Evolutionary conservation across 2,329 filamentous ascomycete genomes (phyloP).

Genomic region (Fusarium chlamydosporum): DNA sequence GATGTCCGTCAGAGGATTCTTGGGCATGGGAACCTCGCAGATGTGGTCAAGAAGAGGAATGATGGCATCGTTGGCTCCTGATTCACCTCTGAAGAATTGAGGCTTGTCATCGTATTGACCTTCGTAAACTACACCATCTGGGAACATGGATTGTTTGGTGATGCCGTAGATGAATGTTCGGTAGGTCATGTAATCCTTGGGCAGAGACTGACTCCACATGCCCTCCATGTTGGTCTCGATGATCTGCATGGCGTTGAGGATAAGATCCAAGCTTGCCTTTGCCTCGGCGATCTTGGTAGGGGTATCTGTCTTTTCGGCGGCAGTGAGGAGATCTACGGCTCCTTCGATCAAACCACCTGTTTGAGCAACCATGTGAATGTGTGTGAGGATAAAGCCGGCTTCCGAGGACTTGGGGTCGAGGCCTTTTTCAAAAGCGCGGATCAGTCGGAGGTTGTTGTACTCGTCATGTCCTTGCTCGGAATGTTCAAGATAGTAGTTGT

Average conservation of each 20-base stretch:
- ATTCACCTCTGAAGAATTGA: conserved; percentile 89
- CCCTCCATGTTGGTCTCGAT: conserved; percentile 87
- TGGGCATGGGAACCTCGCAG: conserved; percentile 87
- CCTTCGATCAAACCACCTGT: conserved; percentile 83
- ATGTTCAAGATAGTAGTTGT: conserved; percentile 74
- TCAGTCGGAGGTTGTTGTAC: conserved; percentile 80
- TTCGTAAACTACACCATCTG: conserved; percentile 89
- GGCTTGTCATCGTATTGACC: conserved; percentile 79
- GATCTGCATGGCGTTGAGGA: conserved; percentile 71
- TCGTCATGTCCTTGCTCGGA: conserved; percentile 69
- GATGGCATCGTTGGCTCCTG: conserved; percentile 94
- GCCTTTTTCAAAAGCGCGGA: conserved; percentile 92
- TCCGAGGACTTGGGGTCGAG: conserved; percentile 90
- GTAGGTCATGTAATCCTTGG: conserved; percentile 87
- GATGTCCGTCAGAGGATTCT: conserved; percentile 89
- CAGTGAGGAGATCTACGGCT: conserved; percentile 73
- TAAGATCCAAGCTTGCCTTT: conserved; percentile 73
- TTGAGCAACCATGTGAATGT: conserved; percentile 94
- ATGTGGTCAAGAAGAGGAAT: conserved; percentile 91
- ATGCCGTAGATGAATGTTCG: conserved; percentile 98
- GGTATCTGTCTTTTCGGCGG: conserved; percentile 23
- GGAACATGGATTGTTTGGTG: conserved; percentile 94
- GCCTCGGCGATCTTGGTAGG: conserved; percentile 59
- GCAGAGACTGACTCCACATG: conserved; percentile 93
- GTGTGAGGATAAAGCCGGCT: conserved; percentile 95